Base-by-base conservation (phyloP, 2,329 filamentous ascomycete genomes). In the Ophiostoma piceae region DNA sequence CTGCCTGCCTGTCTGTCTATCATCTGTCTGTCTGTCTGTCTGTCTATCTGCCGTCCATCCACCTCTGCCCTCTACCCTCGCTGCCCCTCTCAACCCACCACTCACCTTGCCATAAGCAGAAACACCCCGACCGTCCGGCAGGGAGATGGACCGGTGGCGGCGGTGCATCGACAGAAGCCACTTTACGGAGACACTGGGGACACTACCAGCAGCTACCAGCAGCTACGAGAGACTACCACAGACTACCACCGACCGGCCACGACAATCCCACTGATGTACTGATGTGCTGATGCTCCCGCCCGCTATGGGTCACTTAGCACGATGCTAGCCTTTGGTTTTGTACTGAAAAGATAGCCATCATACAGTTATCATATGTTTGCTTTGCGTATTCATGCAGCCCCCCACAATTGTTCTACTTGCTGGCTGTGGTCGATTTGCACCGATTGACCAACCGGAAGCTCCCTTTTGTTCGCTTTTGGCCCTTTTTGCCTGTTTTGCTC, bases 81-180 rank as follows among this genome's bases (percentile, higher is more conserved):
- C 39, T 41, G 5, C 35, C 8, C 39, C 39, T 41, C 26, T 29
- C 26, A 29, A 29, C 26, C 39, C 39, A 51, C 16, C 47, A 51
- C 16, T 22, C 51, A 5, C n/a, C 51, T 57, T 26, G 51, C 51
- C 51, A 11, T 26, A 57, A 26, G 22, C 51, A 57, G 51, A 57
- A 57, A 57, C 51, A 57, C 51, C n/a, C 51, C 51, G 51, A 57
- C 51, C 11, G 51, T 57, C 51, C 51, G 51, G 51, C 9, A 57
- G 51, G 51, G 51, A 26, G 51, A 47, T n/a, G 16, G 43, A n/a
- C 14, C 14, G 43, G 16, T 43, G 16, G 41, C 41, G 16, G 12
- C 14, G 43, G 19, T 47, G 16, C 39, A 41, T 14, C 39, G 39
- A 14, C 12, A 41, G 39, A 14, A 41, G 39, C 39, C 39, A 41